Evolutionary conservation across 176 grass and related monocot genomes (phyloP), one percentile per base, ranked within the genome.

Genomic region (Tillandsia leiboldiana): DNA sequence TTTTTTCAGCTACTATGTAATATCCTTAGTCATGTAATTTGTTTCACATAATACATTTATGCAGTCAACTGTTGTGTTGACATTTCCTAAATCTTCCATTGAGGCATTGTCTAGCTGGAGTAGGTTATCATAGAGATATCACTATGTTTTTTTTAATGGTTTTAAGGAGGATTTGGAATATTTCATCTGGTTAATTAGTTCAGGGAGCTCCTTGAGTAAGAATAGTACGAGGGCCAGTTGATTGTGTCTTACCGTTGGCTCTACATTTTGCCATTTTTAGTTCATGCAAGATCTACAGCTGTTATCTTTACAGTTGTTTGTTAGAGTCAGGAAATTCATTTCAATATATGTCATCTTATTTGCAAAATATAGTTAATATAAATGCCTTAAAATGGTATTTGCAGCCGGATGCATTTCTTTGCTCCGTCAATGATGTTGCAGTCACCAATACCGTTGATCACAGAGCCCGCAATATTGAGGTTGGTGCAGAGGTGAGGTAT

Each of bases 361-460:
- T 64, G 70, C 72, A 29, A 18, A 80, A 71, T 11, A 51, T 14
- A 15, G 1, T 24, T 4, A 70, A 66, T 17, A 2, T 77, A 48
- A 68, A 69, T 12, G 69, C 73, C 15, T 70, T 51, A 50, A 51
- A 70, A 72, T 79, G 65, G 62, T 72, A 26, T 42, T 85, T 90
- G 54, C 67, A 97, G 94, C 69, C 82, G 71, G 84, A 93, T 73
- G 79, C 86, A 63, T 90, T 90, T 83, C 86, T 99, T 50, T 93
- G 89, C 75, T 92, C 82, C 9, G 63, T 90, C 14, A 92, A 90
- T 80, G 94, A 99, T 64, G 94, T 99, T 15, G 83, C 74, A 75
- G 66, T 86, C 15, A 69, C 79, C 70, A 90, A 66, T 82, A 85
- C 80, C 50, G 78, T 86, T 79, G 84, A 99, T 69, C 89, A 77